Conservation (phyloP, 805 yeast genomes). For the Yarrowia sp. region DNA sequence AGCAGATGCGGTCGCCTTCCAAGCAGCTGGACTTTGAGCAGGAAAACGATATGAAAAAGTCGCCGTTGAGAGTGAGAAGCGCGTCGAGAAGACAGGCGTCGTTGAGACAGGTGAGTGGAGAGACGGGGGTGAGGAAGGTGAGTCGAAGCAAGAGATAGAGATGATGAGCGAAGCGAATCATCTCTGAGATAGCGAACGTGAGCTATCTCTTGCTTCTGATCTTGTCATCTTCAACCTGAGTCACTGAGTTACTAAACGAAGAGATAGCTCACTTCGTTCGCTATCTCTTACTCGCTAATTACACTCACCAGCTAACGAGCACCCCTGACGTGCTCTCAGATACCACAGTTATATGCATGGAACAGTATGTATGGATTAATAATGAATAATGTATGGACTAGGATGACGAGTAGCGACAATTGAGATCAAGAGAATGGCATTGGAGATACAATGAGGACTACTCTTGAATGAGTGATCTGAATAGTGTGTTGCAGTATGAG, state of each 20-base stretch:
- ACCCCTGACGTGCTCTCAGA: not conserved
- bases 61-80: conserved; percentile 9
- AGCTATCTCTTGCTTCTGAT: too few species aligned
- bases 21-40: conserved; percentile 30
- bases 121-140: conserved; percentile 20
- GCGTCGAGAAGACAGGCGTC: conserved; percentile 6
- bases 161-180: too few species aligned
- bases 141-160: not conserved
- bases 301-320: not conserved
- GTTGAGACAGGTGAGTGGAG: not conserved
- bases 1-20: conserved; percentile 29
- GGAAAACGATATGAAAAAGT: conserved; percentile 16
- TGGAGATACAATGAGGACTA: too few species aligned
- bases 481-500: too few species aligned
- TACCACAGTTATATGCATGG: conserved; percentile 19
- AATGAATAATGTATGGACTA: conserved; percentile 5
- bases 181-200: too few species aligned
- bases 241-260: too few species aligned
- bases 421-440: too few species aligned
- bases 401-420: not conserved
- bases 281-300: too few species aligned
- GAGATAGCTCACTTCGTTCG: too few species aligned
- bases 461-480: too few species aligned
- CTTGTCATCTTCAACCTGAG: too few species aligned
- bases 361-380: conserved; percentile 17